These are phyloP conservation scores for Tinospora cordifolia DNA, from an alignment of 164 flowering plant species.

Conservation along the genomic window DNA sequence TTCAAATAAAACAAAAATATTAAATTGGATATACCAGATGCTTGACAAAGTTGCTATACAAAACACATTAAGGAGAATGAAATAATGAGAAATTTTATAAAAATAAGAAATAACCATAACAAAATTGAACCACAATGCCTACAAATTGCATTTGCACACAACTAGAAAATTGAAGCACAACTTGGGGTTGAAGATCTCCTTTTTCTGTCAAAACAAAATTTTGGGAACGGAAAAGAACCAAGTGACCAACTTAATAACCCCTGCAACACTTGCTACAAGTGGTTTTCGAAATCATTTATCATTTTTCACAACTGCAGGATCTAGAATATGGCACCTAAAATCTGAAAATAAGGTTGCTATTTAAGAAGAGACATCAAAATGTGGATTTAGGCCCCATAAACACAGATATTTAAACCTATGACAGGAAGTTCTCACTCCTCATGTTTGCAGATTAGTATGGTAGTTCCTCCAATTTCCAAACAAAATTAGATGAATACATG, in stretches of 20 bases:
- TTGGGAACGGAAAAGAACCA: neutral
- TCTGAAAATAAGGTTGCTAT: neutral
- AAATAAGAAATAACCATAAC: neutral
- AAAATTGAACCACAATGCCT: neutral
- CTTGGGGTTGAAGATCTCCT: no score
- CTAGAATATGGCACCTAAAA: neutral
- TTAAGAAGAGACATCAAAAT: neutral
- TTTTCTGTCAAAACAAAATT: neutral
- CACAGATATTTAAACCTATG: neutral
- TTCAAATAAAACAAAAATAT: constrained; percentile 17
- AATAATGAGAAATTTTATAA: neutral
- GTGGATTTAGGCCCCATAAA: neutral
- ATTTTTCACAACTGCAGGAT: neutral
- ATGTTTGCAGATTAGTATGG: neutral
- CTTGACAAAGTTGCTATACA: neutral
- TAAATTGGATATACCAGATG: neutral
- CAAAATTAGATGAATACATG: neutral
- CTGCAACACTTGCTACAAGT: neutral
- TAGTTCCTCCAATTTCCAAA: neutral
- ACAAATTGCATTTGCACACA: neutral
- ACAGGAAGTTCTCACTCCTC: neutral
- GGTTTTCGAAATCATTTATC: neutral
- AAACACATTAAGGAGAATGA: neutral
- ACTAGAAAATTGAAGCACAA: no score
- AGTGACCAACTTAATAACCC: neutral